Evolutionary conservation across 2,329 filamentous ascomycete species (phyloP).

Genomic region (Talaromyces amestolkiae): DNA sequence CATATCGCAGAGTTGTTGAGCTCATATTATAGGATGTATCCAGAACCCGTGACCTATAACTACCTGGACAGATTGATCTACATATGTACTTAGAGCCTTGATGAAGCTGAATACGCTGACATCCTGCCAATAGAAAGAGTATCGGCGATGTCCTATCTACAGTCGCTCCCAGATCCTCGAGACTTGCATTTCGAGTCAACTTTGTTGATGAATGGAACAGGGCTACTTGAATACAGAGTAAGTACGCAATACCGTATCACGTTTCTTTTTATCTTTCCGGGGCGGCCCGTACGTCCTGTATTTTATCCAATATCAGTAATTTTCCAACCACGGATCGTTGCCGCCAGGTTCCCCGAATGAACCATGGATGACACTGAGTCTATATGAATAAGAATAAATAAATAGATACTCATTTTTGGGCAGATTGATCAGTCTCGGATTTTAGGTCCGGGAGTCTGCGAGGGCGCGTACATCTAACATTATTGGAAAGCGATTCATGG

Average conservation of each 20-base stretch:
- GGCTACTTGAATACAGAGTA: not conserved
- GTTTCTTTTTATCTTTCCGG: not conserved
- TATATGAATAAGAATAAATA: not conserved
- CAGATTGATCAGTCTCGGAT: not conserved
- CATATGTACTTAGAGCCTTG: not conserved
- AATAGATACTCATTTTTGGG: constrained; percentile 6
- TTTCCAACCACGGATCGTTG: constrained; percentile 3
- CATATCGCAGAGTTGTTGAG: not conserved
- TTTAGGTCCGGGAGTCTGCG: not conserved
- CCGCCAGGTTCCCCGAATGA: constrained; percentile 9
- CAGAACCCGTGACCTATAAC: not conserved
- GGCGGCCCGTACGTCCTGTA: constrained; percentile 3
- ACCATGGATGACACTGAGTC: constrained; percentile 5
- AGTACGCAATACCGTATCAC: not conserved
- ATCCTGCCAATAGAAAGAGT: not conserved
- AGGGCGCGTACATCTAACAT: not conserved
- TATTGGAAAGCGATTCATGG: not conserved
- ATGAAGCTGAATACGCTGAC: not conserved
- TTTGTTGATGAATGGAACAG: not conserved
- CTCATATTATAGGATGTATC: not conserved
- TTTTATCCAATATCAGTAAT: not conserved
- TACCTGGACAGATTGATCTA: not conserved
- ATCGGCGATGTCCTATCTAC: not conserved
- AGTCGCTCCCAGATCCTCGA: not conserved
- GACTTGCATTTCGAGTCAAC: not conserved